Evolutionary conservation across 2,329 filamentous ascomycete genomes (phyloP).

Genomic region (Raffaelea arxii): DNA sequence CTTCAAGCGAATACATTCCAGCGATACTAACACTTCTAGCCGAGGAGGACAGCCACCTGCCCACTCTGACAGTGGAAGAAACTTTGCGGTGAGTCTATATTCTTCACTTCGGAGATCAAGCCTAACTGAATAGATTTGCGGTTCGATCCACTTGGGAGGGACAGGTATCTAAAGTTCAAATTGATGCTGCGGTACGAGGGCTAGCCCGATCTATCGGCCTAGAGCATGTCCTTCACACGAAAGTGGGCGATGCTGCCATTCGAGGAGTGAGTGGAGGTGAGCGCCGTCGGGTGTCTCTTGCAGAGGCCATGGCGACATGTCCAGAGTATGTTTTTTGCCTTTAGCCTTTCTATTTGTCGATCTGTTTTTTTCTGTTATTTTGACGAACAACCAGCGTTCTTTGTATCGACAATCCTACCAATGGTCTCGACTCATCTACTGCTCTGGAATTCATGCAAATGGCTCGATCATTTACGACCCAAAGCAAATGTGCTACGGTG

Average conservation of each 20-base stretch:
- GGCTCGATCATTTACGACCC: conserved; percentile 55
- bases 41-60: conserved; percentile 1
- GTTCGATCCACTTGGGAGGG: neutral
- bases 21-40: too few relatives aligned
- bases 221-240: conserved; percentile 51
- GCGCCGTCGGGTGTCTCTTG: conserved; percentile 65
- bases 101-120: neutral
- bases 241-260: conserved; percentile 58
- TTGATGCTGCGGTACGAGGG: conserved; percentile 23
- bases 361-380: too few relatives aligned
- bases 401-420: conserved; percentile 63
- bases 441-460: conserved; percentile 57
- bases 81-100: neutral
- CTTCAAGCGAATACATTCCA: too few relatives aligned
- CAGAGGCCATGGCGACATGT: conserved; percentile 51
- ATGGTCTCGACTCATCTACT: conserved; percentile 54
- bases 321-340: neutral
- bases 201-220: neutral
- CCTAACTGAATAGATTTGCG: neutral
- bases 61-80: neutral
- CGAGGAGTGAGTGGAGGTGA: conserved; percentile 53
- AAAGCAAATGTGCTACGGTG: conserved; percentile 47
- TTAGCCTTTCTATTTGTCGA: neutral
- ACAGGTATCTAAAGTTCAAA: neutral
- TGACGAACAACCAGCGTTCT: conserved; percentile 42